phyloP scores from a whole-genome alignment of 2,329 filamentous ascomycete genomes.

The Chaetomium sp. region DNA sequence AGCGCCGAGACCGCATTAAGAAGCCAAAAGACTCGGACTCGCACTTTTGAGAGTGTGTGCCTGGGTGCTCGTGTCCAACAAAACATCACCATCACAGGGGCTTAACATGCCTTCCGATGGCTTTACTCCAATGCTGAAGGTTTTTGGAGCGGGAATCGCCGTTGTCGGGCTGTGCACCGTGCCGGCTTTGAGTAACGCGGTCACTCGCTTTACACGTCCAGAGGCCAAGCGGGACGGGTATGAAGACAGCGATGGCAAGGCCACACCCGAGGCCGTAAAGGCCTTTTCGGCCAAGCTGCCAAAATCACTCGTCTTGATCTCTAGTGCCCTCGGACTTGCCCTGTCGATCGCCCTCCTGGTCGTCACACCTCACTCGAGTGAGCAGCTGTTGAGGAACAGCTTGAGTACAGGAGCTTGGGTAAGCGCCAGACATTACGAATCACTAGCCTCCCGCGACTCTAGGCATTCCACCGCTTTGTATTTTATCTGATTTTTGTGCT shows the following conservation, averaged over 20 bases:
- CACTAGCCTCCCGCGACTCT: no score
- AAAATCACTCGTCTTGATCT: slow-evolving; percentile 48
- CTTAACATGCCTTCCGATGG: slow-evolving; percentile 25
- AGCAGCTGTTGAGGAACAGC: slow-evolving; percentile 50
- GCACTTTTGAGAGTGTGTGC: no score
- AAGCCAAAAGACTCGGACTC: no score
- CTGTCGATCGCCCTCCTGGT: slow-evolving; percentile 52
- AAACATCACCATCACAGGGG: neutral
- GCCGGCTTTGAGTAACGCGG: slow-evolving; percentile 27
- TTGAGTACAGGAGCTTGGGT: slow-evolving; percentile 58
- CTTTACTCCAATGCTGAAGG: slow-evolving; percentile 23
- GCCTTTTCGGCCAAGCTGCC: slow-evolving; percentile 56
- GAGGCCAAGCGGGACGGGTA: slow-evolving; percentile 44
- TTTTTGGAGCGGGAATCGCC: slow-evolving; percentile 25
- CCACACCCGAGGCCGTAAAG: slow-evolving; percentile 55
- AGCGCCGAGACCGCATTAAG: no score
- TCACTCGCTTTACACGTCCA: slow-evolving; percentile 24
- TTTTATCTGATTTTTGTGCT: slow-evolving; percentile 1
- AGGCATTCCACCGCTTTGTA: no score
- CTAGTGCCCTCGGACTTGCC: slow-evolving; percentile 47
- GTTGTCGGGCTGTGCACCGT: slow-evolving; percentile 27
- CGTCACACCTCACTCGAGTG: slow-evolving; percentile 38
- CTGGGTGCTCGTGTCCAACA: no score
- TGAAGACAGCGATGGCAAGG: slow-evolving; percentile 62
- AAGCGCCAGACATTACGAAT: slow-evolving; percentile 28